A percentile compares a stretch with the other conserved stretches of the same genome.
Conservation (phyloP, 139 green algal genomes). For the Chlamydomonas sp. region DNA sequence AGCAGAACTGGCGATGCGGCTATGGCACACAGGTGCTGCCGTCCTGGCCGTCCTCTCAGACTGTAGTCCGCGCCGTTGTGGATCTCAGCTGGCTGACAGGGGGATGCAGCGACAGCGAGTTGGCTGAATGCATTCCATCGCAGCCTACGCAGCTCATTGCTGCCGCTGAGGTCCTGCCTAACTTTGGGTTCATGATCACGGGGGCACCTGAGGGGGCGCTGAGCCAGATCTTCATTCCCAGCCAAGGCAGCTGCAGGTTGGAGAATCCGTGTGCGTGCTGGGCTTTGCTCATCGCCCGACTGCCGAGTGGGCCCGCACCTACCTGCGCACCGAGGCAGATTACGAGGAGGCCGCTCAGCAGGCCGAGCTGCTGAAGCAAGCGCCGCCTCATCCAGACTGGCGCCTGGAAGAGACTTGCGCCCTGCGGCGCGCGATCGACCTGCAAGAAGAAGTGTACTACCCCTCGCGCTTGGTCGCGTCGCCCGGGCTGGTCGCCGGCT, state of each 20-base stretch:
- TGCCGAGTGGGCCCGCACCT: conserved; percentile 8
- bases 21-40: conserved; percentile 11
- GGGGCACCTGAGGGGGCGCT: background rate
- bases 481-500: background rate
- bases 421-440: background rate
- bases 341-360: background rate
- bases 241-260: conserved; percentile 9
- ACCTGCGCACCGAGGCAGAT: conserved; percentile 18
- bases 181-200: conserved; percentile 18
- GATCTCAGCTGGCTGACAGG: conserved; percentile 6
- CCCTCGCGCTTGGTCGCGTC: conserved; percentile 8
- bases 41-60: background rate
- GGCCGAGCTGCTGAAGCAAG: background rate
- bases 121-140: conserved; percentile 13
- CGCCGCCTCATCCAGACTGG: conserved; percentile 1
- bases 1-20: conserved; percentile 14
- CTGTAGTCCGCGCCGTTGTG: background rate
- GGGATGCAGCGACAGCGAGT: background rate
- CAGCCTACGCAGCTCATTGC: conserved; percentile 13
- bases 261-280: conserved; percentile 10
- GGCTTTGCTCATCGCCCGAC: conserved; percentile 14
- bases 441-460: conserved; percentile 13
- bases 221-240: conserved; percentile 14
- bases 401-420: background rate
- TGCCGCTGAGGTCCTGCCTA: conserved; percentile 3